Conservation (phyloP, 2,329 filamentous ascomycete genomes). For the Proliferodiscus dingleyae region DNA sequence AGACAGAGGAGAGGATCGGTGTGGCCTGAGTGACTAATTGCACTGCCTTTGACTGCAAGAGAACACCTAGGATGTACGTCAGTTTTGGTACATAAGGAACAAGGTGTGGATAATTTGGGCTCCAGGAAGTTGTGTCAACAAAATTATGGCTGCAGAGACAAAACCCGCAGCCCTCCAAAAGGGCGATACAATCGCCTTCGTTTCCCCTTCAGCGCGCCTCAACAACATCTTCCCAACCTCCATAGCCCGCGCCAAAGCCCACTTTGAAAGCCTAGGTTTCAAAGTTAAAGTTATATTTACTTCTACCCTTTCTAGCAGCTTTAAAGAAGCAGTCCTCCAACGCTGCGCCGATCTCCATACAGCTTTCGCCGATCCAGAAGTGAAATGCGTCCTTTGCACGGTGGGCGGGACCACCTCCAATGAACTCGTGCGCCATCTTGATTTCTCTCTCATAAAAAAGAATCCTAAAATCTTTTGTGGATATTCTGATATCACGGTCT, state of each 20-base stretch:
- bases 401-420: slow-evolving; percentile 26
- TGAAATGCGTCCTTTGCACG: slow-evolving; percentile 27
- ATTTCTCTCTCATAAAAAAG: slow-evolving; percentile 26
- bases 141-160: not conserved
- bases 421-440: slow-evolving; percentile 26
- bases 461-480: slow-evolving; percentile 33
- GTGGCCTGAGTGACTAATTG: not conserved
- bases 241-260: slow-evolving; percentile 12
- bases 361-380: slow-evolving; percentile 21
- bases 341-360: slow-evolving; percentile 22
- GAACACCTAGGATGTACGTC: not conserved
- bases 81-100: not conserved
- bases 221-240: slow-evolving; percentile 23
- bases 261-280: slow-evolving; percentile 17
- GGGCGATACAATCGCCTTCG: slow-evolving; percentile 30
- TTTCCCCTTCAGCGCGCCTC: slow-evolving; percentile 29
- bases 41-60: not conserved
- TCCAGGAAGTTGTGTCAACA: not conserved
- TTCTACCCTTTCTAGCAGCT: slow-evolving; percentile 1
- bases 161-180: slow-evolving; percentile 19
- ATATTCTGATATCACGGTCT: slow-evolving; percentile 30
- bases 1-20: no score
- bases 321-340: slow-evolving; percentile 8
- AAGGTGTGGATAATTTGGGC: not conserved
- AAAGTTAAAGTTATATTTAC: slow-evolving; percentile 19